These are phyloP conservation scores for Tilletia horrida DNA, from an alignment of 1,284 basidiomycete species.

Conservation along the genomic window DNA sequence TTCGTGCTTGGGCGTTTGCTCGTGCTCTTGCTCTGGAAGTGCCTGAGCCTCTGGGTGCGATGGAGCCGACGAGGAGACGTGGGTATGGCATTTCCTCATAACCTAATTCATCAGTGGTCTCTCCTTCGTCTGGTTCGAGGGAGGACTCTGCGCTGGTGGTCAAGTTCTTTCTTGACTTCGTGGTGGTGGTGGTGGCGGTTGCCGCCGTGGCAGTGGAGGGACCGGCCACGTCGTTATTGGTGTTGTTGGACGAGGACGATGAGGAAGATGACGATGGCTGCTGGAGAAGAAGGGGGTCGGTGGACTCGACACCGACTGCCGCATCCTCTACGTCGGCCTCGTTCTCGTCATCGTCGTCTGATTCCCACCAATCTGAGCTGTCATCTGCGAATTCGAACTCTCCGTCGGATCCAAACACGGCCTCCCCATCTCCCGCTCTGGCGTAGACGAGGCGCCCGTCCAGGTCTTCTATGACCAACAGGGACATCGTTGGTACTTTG, in stretches of 20 bases:
- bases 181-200: not conserved
- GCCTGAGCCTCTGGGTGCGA: conserved; percentile 42
- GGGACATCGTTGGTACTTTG: not conserved
- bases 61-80: conserved; percentile 49
- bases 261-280: conserved; percentile 8
- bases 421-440: conserved; percentile 52
- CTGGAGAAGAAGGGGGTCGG: not conserved
- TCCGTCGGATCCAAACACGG: conserved; percentile 54
- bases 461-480: conserved; percentile 54
- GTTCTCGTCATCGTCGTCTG: conserved; percentile 43
- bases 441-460: conserved; percentile 54
- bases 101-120: conserved; percentile 53
- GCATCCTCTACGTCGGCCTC: not conserved
- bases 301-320: not conserved
- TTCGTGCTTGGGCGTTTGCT: conserved; percentile 2
- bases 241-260: not conserved
- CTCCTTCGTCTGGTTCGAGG: conserved; percentile 43
- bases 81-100: conserved; percentile 55
- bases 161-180: not conserved
- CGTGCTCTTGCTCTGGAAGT: conserved; percentile 4
- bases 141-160: conserved; percentile 16
- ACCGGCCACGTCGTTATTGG: not conserved
- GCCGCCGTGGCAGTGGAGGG: not conserved
- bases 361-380: conserved; percentile 37
- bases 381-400: conserved; percentile 54